phyloP scores from a whole-genome alignment of 208 protist genomes.

The Leishmania guyanensis region DNA sequence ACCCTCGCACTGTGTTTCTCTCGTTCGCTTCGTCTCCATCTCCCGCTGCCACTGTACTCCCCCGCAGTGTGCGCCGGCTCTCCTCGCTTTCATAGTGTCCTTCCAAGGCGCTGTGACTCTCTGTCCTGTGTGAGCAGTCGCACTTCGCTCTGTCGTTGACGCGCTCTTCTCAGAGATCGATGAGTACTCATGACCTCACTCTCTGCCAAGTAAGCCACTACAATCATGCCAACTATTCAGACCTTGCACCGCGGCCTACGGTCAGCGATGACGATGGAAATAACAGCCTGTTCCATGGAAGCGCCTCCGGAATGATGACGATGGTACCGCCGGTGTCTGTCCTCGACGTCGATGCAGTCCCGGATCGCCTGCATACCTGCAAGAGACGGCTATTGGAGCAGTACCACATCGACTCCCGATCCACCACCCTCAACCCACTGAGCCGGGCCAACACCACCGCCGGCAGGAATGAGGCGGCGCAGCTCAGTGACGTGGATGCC shows the following conservation, averaged over 20 bases:
- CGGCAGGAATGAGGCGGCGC: background rate
- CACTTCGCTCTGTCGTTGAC: background rate
- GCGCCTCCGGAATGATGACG: conserved; percentile 11
- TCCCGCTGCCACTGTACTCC: background rate
- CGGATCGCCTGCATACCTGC: conserved; percentile 19
- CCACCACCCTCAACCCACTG: background rate
- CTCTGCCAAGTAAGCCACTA: conserved; percentile 53
- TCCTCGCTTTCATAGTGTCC: background rate
- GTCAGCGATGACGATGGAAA: background rate
- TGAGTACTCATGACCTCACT: conserved; percentile 33
- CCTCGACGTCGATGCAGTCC: background rate
- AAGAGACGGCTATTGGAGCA: conserved; percentile 21
- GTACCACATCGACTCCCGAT: conserved; percentile 26
- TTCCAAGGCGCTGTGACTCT: background rate
- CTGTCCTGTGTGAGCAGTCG: background rate
- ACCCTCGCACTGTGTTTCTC: background rate
- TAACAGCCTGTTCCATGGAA: background rate
- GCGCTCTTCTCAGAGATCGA: conserved; percentile 16
- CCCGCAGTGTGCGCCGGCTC: background rate
- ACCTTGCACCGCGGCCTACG: conserved; percentile 27
- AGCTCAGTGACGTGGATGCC: background rate
- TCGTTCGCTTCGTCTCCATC: background rate
- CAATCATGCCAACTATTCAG: conserved; percentile 25
- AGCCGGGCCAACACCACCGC: conserved; percentile 1
- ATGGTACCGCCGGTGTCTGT: conserved; percentile 3